phyloP scores from a whole-genome alignment of 805 yeast species.

The Hanseniaspora vineae region DNA sequence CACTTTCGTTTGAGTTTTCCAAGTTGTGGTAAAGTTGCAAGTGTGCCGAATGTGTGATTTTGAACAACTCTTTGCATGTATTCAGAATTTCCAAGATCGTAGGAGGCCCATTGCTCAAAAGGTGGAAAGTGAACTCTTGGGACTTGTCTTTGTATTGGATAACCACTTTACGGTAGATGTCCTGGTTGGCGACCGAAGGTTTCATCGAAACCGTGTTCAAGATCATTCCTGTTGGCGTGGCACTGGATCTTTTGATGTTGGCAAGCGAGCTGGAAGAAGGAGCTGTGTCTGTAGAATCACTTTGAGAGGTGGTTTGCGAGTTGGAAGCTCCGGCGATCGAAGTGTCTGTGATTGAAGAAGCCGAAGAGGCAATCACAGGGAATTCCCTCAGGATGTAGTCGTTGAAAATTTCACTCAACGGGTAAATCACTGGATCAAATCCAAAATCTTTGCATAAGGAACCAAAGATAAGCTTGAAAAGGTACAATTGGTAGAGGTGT shows the following conservation, averaged over 20 bases:
- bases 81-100: conserved; percentile 64
- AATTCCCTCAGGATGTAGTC: conserved; percentile 47
- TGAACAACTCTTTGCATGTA: conserved; percentile 63
- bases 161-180: conserved; percentile 26
- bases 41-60: conserved; percentile 23
- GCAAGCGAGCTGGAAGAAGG: neutral
- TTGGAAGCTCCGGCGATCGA: too few relatives aligned
- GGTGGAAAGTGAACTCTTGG: conserved; percentile 54
- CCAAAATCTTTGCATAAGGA: conserved; percentile 71
- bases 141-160: conserved; percentile 40
- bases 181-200: conserved; percentile 26
- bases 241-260: neutral
- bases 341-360: conserved; percentile 2
- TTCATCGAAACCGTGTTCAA: conserved; percentile 21
- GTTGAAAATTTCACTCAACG: conserved; percentile 57
- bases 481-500: conserved; percentile 34
- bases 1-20: neutral
- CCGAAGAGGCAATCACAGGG: conserved; percentile 35
- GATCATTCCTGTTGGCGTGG: conserved; percentile 7
- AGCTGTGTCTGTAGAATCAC: neutral
- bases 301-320: too few relatives aligned
- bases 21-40: conserved; percentile 13
- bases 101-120: conserved; percentile 64
- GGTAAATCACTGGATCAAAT: conserved; percentile 52
- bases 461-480: conserved; percentile 50